Percentiles rank a stretch among this genome's conserved stretches.
phyloP scores from a whole-genome alignment of 2,329 filamentous ascomycete genomes.

The Calycina marina region DNA sequence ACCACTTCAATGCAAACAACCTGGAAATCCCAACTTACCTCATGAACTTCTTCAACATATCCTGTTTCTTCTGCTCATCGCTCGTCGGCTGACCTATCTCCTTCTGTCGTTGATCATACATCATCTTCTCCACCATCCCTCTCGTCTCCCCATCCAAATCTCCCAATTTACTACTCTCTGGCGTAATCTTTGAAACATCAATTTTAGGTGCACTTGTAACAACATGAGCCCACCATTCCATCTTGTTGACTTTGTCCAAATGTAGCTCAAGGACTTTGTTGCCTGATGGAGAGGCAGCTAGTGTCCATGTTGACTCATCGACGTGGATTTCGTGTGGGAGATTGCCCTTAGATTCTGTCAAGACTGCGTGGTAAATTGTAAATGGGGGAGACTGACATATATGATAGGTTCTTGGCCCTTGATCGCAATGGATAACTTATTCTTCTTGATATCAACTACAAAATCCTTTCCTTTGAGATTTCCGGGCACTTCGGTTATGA shows the following conservation, averaged over 20 bases:
- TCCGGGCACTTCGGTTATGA: slow-evolving; percentile 62
- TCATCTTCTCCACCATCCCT: slow-evolving; percentile 99
- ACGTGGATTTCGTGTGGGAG: slow-evolving; percentile 65
- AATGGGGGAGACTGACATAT: slow-evolving; percentile 37
- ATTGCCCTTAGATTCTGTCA: slow-evolving; percentile 73
- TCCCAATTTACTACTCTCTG: slow-evolving; percentile 79
- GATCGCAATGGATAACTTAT: slow-evolving; percentile 61
- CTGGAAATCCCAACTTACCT: slow-evolving; percentile 2
- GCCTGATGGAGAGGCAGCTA: slow-evolving; percentile 46
- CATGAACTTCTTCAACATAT: slow-evolving; percentile 90
- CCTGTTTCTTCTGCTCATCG: slow-evolving; percentile 89
- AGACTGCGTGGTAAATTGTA: too few species aligned
- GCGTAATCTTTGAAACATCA: slow-evolving; percentile 87
- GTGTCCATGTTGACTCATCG: slow-evolving; percentile 92
- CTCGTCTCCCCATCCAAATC: slow-evolving; percentile 92
- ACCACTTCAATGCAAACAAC: too few species aligned
- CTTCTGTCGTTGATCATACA: slow-evolving; percentile 98
- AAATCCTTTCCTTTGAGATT: slow-evolving; percentile 79
- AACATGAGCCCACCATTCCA: slow-evolving; percentile 97
- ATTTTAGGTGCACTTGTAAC: slow-evolving; percentile 77
- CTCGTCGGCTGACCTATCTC: slow-evolving; percentile 77
- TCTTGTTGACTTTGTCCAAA: slow-evolving; percentile 90
- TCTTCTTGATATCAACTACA: slow-evolving; percentile 69
- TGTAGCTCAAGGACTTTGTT: slow-evolving; percentile 70
- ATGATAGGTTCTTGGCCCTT: slow-evolving; percentile 83